Conservation (phyloP, 2,329 filamentous ascomycete species). For the Paecilomyces variotii region DNA sequence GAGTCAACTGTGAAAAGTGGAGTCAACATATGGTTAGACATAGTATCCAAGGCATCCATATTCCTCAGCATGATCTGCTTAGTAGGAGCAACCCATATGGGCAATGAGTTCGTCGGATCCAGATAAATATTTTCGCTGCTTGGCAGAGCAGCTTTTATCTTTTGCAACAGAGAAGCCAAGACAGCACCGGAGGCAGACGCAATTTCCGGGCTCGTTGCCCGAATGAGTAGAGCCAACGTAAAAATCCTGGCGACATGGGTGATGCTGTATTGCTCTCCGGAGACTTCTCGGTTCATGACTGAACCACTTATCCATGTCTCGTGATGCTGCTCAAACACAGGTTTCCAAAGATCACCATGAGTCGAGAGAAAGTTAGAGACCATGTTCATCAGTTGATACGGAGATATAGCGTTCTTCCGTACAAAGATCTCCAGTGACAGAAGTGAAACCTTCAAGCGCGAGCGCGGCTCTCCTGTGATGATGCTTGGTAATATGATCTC, state of each 20-base stretch:
- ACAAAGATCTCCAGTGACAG: constrained; percentile 29
- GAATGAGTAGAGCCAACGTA: constrained; percentile 22
- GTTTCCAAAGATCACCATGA: constrained; percentile 23
- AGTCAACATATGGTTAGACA: constrained; percentile 28
- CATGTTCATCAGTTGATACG: constrained; percentile 21
- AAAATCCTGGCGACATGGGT: constrained; percentile 22
- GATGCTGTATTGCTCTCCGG: constrained; percentile 4
- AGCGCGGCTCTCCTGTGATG: constrained; percentile 30
- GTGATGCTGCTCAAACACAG: constrained; percentile 21
- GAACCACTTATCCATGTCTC: constrained; percentile 11
- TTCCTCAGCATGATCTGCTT: constrained; percentile 30
- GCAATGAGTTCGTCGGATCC: constrained; percentile 9
- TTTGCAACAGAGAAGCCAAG: constrained; percentile 22
- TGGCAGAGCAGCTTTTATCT: constrained; percentile 12
- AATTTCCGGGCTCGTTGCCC: constrained; percentile 22
- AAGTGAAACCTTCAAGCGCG: constrained; percentile 29
- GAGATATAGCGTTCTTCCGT: constrained; percentile 27
- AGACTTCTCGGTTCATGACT: background rate
- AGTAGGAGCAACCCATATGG: constrained; percentile 30
- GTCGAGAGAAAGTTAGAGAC: constrained; percentile 25
- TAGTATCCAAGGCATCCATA: constrained; percentile 24
- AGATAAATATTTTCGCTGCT: background rate
- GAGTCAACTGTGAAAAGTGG: constrained; percentile 27
- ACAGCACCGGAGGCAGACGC: constrained; percentile 20
- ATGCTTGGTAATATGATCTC: constrained; percentile 27